A percentile compares a stretch with the other conserved stretches of the same genome.
Evolutionary conservation across 148 eudicot genomes (phyloP).

Genomic region (Vaccinium myrtillus): DNA sequence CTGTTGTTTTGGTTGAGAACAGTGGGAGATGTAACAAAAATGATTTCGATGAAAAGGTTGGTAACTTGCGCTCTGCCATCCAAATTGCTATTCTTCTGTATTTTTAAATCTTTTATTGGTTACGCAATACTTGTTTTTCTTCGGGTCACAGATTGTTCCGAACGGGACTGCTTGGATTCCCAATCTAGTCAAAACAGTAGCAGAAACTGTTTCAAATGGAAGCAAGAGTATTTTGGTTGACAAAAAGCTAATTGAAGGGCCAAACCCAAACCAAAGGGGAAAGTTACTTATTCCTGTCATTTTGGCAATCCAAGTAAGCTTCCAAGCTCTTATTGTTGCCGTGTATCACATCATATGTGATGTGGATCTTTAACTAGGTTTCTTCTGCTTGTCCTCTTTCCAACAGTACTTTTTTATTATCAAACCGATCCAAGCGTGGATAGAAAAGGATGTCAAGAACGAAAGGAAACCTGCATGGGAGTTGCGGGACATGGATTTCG

Average conservation of each 20-base stretch:
- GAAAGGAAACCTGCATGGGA: slow-evolving; percentile 64
- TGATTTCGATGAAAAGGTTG: slow-evolving; percentile 83
- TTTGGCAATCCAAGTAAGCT: slow-evolving; percentile 66
- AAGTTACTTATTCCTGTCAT: slow-evolving; percentile 73
- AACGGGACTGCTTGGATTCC: slow-evolving; percentile 90
- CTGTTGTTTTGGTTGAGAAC: slow-evolving; percentile 95
- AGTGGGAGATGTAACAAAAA: slow-evolving; percentile 95
- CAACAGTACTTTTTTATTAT: slow-evolving; percentile 63
- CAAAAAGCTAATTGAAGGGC: slow-evolving; percentile 85
- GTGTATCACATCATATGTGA: not conserved
- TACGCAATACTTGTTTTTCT: not conserved
- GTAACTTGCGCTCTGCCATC: slow-evolving; percentile 1
- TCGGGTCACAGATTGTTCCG: slow-evolving; percentile 61
- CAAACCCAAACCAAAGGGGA: slow-evolving; percentile 73
- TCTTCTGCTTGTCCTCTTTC: slow-evolving; percentile 4
- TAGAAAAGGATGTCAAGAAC: slow-evolving; percentile 48
- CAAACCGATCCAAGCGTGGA: slow-evolving; percentile 42
- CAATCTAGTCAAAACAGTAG: slow-evolving; percentile 63
- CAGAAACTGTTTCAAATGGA: slow-evolving; percentile 64
- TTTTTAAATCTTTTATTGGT: not conserved
- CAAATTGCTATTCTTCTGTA: not conserved
- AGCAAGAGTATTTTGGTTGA: slow-evolving; percentile 70
- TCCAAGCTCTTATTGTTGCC: slow-evolving; percentile 10
- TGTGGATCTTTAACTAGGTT: not conserved
- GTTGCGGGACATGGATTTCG: slow-evolving; percentile 21